Evolutionary conservation across 768 basidiomycete genomes (phyloP), one percentile per base, ranked within the genome.

Genomic region (Hericium coralloides): DNA sequence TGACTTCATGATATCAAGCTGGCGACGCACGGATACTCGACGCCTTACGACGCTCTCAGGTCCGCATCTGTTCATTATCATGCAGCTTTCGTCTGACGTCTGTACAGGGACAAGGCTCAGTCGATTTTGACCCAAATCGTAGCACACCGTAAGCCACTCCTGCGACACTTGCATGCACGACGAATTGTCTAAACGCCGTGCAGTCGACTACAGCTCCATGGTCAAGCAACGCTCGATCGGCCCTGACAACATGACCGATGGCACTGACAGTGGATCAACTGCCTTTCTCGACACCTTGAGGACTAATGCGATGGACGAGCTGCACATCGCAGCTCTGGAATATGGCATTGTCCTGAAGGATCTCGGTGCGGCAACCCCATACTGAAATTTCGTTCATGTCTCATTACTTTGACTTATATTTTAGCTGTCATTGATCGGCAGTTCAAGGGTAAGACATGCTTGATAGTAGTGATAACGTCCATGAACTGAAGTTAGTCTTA

Each of bases 71-170:
- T 5, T 10, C 43, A n/a, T 1, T 15, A 10, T 17, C 6, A 4
- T 51, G 48, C 31, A n/a, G 1, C 47, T 26, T 6, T 7, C 22
- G 22, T 36, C 49, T 25, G 17, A 41, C 45, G 7, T 36, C 5
- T 20, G 2, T 60, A 26, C 52, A 65, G 74, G 49, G 90, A 92
- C 70, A 92, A 92, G 74, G 87, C 89, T 0, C 91, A 92, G 69
- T 89, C 87, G 0, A 91, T 92, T 58, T 69, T 92, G 54, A 92
- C 89, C 0, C 90, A 92, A 69, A 90, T 92, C 37, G 87, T 92
- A 18, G 84, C 89, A 5, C 89, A 92, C 67, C 74, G 87, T 69
- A 75, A 72, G 71, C 77, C 74, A 57, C 78, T 72, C 37, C 70
- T 76, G 2, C 31, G 8, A 31, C 31, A 31, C 31, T 31, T 31